Conservation (phyloP, 108 stramenopile species). For the Seminavis robusta region DNA sequence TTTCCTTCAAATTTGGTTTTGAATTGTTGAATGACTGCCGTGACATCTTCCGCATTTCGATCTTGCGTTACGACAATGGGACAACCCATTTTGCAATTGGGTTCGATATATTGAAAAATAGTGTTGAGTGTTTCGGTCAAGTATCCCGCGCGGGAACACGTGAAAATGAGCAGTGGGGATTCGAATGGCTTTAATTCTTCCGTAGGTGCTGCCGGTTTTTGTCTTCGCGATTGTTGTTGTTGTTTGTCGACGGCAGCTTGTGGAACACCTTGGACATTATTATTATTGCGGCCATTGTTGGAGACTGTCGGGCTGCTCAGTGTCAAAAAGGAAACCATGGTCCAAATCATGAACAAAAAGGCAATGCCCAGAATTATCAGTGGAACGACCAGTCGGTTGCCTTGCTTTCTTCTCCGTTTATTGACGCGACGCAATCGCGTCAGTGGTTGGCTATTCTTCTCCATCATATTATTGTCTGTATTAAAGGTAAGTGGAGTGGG, state of each 20-base stretch:
- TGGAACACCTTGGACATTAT: neutral
- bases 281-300: no score
- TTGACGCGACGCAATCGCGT: no score
- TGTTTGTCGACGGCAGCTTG: conserved; percentile 1
- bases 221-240: neutral
- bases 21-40: conserved; percentile 41
- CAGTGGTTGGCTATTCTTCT: no score
- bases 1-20: conserved; percentile 33
- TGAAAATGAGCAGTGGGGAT: conserved; percentile 78
- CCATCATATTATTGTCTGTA: no score
- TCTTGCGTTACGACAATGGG: conserved; percentile 83
- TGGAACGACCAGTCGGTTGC: no score
- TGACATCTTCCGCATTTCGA: conserved; percentile 50
- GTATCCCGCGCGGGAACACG: conserved; percentile 76
- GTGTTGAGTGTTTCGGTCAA: conserved; percentile 57
- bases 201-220: no score
- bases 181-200: conserved; percentile 31
- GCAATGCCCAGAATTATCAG: no score
- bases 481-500: no score
- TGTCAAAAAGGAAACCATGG: no score
- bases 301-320: no score
- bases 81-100: conserved; percentile 50
- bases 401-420: no score
- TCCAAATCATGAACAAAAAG: no score
- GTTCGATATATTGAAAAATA: conserved; percentile 48